Evolutionary conservation across 768 basidiomycete genomes (phyloP).

Genomic region (Phylloporus sp.): DNA sequence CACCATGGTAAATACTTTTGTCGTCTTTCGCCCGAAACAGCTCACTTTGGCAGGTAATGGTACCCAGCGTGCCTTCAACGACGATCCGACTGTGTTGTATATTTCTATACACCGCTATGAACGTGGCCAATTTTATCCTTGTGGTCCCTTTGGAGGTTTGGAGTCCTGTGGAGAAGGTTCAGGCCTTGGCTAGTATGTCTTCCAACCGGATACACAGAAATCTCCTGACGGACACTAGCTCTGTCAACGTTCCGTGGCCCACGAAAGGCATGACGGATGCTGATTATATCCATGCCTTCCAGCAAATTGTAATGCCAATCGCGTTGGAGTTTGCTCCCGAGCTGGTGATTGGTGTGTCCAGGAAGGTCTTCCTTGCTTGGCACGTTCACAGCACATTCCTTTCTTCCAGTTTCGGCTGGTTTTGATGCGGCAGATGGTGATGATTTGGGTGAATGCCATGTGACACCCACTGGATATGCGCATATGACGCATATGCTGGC

Average conservation of each 20-base stretch:
- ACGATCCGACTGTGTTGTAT: constrained; percentile 88
- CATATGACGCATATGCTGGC: constrained; percentile 99
- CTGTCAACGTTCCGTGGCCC: constrained; percentile 97
- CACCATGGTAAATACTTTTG: constrained; percentile 68
- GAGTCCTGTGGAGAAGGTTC: constrained; percentile 80
- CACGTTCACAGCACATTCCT: background rate
- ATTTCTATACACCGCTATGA: constrained; percentile 96
- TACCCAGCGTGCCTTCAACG: constrained; percentile 93
- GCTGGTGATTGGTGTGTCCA: constrained; percentile 81
- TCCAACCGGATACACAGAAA: constrained; percentile 1
- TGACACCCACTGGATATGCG: constrained; percentile 89
- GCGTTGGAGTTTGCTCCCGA: constrained; percentile 96
- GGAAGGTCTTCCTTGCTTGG: background rate
- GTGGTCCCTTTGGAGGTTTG: constrained; percentile 84
- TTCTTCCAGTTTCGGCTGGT: constrained; percentile 81
- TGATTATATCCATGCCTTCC: constrained; percentile 96
- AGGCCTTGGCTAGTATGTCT: constrained; percentile 80
- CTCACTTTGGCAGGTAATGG: constrained; percentile 71
- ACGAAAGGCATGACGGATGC: constrained; percentile 84
- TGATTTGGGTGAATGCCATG: constrained; percentile 84
- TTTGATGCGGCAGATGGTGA: constrained; percentile 97
- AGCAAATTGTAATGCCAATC: constrained; percentile 94
- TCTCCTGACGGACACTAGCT: constrained; percentile 43
- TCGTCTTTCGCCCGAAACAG: background rate
- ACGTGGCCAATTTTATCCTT: constrained; percentile 87